Base-by-base conservation (phyloP, 1,284 basidiomycete genomes). In the Pholiota adiposa region DNA sequence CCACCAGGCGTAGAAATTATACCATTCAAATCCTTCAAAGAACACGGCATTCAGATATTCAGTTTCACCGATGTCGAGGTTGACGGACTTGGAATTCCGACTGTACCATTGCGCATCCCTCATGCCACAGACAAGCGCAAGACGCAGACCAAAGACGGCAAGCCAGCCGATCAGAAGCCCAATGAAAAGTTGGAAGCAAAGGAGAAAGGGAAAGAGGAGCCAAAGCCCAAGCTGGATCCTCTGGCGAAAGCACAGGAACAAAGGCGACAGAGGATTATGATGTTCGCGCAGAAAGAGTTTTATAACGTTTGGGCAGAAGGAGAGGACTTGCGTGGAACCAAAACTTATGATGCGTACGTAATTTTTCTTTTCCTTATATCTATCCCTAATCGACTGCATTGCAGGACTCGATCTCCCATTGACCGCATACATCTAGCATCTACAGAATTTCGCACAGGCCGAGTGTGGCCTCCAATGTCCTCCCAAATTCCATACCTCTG, bases 11-110 rank as follows among this genome's bases (percentile, higher is more conserved):
- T 81, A 51, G 72, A 70, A 4, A 80, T 91, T 69, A 74, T 82
- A 56, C 78, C 87, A 0, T 91, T 89, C 78, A 79, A 74, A 41
- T 66, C 78, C 19, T 91, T 86, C 75, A 81, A 79, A 66, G 82
- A 87, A n/a, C 72, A 69, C 36, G 89, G 89, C 2, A 87, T 90
- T 57, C 77, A 78, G 53, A 76, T 85, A 52, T 71, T 70, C 53
- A 51, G 73, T 69, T 77, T 77, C 7, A 44, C 31, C 27, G 79
- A 77, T 18, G 68, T 73, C 25, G 75, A 77, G 63, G 64, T 72
- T 31, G 90, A 92, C 66, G 87, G 81, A 0, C 73, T 82, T 12
- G 87, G 87, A 6, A 83, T 90, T 52, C 86, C 85, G 0, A 92
- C 90, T 3, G 77, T 89, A 38, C 71, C 74, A 23, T 74, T 92